Conservation (phyloP, 73 alveolate genomes). For the Paraurostyla sp. region DNA sequence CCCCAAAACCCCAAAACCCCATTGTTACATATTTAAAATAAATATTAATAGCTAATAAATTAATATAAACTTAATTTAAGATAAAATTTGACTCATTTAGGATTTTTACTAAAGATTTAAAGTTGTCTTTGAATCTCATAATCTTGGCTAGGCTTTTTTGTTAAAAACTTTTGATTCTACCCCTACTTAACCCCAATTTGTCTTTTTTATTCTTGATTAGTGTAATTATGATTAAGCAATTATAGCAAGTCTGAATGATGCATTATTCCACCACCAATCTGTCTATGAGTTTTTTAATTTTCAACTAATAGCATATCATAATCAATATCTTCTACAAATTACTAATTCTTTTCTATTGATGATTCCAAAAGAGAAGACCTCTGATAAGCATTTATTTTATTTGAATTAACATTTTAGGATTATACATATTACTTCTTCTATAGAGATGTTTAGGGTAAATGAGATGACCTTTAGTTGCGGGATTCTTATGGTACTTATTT, state of each 20-base stretch:
- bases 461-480: neutral
- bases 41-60: too few relatives aligned
- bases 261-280: neutral
- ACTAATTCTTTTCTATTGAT: neutral
- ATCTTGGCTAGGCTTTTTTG: neutral
- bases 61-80: too few relatives aligned
- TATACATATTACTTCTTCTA: neutral
- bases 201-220: neutral
- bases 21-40: too few relatives aligned
- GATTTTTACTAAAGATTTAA: too few relatives aligned
- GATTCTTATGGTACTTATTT: neutral
- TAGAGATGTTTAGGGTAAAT: neutral
- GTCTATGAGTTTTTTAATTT: too few relatives aligned
- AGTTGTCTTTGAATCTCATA: too few relatives aligned
- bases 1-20: too few relatives aligned
- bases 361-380: neutral
- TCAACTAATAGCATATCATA: neutral
- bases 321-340: neutral
- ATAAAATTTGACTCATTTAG: too few relatives aligned
- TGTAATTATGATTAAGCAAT: neutral
- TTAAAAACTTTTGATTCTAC: neutral
- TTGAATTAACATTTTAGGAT: neutral
- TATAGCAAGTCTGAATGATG: neutral
- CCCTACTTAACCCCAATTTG: neutral
- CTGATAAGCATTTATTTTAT: neutral